Evolutionary conservation across 2,329 filamentous ascomycete species (phyloP).

Genomic region (Trichoderma cornu-damae): DNA sequence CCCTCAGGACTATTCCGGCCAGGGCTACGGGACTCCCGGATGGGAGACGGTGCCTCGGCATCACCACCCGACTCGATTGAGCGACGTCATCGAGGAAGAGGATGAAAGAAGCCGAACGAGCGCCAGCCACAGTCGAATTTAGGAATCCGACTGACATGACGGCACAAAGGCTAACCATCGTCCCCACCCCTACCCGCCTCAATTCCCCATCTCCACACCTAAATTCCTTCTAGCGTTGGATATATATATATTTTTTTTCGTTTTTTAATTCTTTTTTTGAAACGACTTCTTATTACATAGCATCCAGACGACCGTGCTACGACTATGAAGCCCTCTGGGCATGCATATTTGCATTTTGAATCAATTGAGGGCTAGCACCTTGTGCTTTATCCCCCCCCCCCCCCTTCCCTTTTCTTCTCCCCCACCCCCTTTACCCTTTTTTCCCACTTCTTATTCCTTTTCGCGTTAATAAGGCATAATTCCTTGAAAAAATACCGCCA

Average conservation of each 20-base stretch:
- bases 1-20: slow-evolving; percentile 59
- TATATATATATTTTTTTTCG: too few species aligned
- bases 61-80: slow-evolving; percentile 81
- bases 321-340: not conserved
- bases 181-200: not conserved
- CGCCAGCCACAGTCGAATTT: slow-evolving; percentile 55
- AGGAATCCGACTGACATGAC: slow-evolving; percentile 24
- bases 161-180: not conserved
- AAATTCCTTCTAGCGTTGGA: slow-evolving; percentile 5
- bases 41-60: slow-evolving; percentile 77
- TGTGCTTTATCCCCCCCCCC: not conserved
- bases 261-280: not conserved
- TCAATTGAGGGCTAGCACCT: not conserved
- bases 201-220: not conserved
- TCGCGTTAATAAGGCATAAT: slow-evolving; percentile 15
- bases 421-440: too few species aligned
- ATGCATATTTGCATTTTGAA: slow-evolving; percentile 11
- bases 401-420: not conserved
- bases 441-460: not conserved
- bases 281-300: slow-evolving; percentile 6
- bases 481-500: not conserved
- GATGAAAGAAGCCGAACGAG: slow-evolving; percentile 75
- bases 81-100: slow-evolving; percentile 82
- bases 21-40: slow-evolving; percentile 60
- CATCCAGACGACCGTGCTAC: slow-evolving; percentile 1